A percentile compares a stretch with the other conserved stretches of the same genome.
These are phyloP conservation scores for Diplodia scrobiculata DNA, from an alignment of 2,329 filamentous ascomycete species.

Conservation along the genomic window DNA sequence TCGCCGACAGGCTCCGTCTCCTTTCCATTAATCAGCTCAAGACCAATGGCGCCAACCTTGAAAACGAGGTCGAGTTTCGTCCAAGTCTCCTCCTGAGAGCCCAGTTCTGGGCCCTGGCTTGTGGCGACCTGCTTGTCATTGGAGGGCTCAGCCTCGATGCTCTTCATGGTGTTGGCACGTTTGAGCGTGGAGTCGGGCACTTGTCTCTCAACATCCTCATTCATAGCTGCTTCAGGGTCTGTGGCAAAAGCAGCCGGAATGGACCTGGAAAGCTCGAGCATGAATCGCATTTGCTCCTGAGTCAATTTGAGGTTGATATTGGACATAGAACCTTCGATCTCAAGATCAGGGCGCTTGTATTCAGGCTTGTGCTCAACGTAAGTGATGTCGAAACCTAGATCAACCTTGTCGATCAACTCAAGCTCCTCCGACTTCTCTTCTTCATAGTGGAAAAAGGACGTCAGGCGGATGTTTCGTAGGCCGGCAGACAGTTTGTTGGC, in stretches of 20 bases:
- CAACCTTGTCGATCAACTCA: constrained; percentile 95
- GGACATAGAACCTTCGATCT: constrained; percentile 89
- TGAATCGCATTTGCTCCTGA: constrained; percentile 85
- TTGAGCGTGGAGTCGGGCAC: constrained; percentile 61
- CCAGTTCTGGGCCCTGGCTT: constrained; percentile 65
- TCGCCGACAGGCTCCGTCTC: constrained; percentile 77
- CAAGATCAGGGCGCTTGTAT: constrained; percentile 80
- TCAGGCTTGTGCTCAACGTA: constrained; percentile 83
- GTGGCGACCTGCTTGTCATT: constrained; percentile 55
- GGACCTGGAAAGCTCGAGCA: constrained; percentile 82
- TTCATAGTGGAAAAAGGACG: constrained; percentile 82
- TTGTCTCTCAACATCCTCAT: constrained; percentile 73
- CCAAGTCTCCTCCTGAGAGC: constrained; percentile 71
- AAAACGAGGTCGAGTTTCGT: constrained; percentile 92
- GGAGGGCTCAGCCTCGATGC: constrained; percentile 39
- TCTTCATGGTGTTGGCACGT: constrained; percentile 51
- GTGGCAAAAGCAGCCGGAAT: constrained; percentile 84
- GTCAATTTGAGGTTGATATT: constrained; percentile 88
- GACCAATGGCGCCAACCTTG: constrained; percentile 79
- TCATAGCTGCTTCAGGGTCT: constrained; percentile 66
- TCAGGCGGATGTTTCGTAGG: constrained; percentile 87
- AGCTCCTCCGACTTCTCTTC: constrained; percentile 76
- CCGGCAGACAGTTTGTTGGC: constrained; percentile 90
- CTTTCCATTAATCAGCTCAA: constrained; percentile 80
- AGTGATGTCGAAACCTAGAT: constrained; percentile 87